Percentiles rank a stretch among this genome's conserved stretches.
phyloP scores from a whole-genome alignment of 257 asterid genomes.

The Solanum phureja region DNA sequence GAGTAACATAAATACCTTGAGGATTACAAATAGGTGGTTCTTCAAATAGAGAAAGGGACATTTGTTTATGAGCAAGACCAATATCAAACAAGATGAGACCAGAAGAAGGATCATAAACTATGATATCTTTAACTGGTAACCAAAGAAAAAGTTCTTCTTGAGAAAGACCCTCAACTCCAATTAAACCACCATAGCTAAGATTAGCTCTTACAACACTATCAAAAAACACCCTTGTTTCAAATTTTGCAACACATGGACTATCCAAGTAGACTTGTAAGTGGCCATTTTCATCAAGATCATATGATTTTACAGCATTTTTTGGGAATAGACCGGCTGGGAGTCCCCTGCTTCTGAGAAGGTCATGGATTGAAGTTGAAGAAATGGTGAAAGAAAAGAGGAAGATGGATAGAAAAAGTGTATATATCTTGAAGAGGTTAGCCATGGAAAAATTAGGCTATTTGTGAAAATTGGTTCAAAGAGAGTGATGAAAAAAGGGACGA shows the following conservation, averaged over 20 bases:
- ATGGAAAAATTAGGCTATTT: neutral
- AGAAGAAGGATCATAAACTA: slow-evolving; percentile 69
- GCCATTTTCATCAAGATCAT: slow-evolving; percentile 41
- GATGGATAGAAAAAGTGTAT: slow-evolving; percentile 12
- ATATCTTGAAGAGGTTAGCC: slow-evolving; percentile 12
- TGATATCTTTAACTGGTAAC: slow-evolving; percentile 84
- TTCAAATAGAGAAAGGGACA: slow-evolving; percentile 78
- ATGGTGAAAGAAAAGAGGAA: slow-evolving; percentile 3
- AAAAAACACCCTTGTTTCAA: slow-evolving; percentile 60
- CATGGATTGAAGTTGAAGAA: slow-evolving; percentile 30
- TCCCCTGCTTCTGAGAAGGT: slow-evolving; percentile 63
- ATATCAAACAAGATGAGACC: slow-evolving; percentile 78
- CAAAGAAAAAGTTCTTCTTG: slow-evolving; percentile 85
- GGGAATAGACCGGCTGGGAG: slow-evolving; percentile 83
- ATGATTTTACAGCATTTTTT: slow-evolving; percentile 55
- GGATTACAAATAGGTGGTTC: slow-evolving; percentile 80
- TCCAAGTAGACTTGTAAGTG: slow-evolving; percentile 55
- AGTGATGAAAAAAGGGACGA: neutral
- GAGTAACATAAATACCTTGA: slow-evolving; percentile 17
- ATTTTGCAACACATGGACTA: slow-evolving; percentile 66
- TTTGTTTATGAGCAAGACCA: slow-evolving; percentile 76
- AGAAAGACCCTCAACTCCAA: slow-evolving; percentile 67
- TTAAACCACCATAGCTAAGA: slow-evolving; percentile 71
- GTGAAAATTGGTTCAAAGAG: neutral
- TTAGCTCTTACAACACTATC: slow-evolving; percentile 73